Conservation (phyloP, 331 rosid species). For the Cydonia oblonga region DNA sequence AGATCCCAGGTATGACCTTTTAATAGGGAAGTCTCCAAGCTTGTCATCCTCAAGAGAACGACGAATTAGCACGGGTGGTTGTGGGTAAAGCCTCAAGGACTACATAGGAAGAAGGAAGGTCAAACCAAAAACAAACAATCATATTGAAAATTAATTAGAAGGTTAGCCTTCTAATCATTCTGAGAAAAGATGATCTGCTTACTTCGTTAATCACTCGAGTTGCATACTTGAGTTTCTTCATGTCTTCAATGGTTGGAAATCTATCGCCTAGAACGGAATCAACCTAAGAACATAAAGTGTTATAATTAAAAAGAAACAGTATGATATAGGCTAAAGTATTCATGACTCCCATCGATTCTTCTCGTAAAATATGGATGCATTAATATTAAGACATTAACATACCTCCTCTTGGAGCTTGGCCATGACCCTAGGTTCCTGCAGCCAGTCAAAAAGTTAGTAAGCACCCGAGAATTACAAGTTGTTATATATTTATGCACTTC, state of each 20-base stretch:
- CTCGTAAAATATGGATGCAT: conserved; percentile 10
- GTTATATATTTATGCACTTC: not conserved
- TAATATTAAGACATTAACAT: conserved; percentile 8
- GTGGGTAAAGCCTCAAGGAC: conserved; percentile 97
- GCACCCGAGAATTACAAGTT: not conserved
- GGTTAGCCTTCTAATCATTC: not conserved
- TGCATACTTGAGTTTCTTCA: conserved; percentile 86
- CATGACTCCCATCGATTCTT: conserved; percentile 3
- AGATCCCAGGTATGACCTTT: conserved; percentile 31
- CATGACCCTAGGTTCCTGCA: conserved; percentile 79
- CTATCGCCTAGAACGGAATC: conserved; percentile 80
- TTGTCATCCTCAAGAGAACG: conserved; percentile 66
- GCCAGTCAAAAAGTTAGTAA: conserved; percentile 8
- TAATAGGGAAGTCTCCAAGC: conserved; percentile 73
- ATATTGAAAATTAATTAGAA: not conserved
- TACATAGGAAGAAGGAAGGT: conserved; percentile 15
- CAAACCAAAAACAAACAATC: conserved; percentile 6
- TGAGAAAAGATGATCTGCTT: conserved; percentile 15
- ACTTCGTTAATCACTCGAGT: conserved; percentile 98
- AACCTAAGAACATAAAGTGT: conserved; percentile 38
- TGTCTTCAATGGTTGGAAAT: conserved; percentile 75
- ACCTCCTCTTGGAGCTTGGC: conserved; percentile 96
- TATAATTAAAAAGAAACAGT: not conserved
- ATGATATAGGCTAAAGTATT: conserved; percentile 1
- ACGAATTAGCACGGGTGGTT: conserved; percentile 94